phyloP scores from a whole-genome alignment of 768 basidiomycete genomes.

The Kwoniella dejecticola region DNA sequence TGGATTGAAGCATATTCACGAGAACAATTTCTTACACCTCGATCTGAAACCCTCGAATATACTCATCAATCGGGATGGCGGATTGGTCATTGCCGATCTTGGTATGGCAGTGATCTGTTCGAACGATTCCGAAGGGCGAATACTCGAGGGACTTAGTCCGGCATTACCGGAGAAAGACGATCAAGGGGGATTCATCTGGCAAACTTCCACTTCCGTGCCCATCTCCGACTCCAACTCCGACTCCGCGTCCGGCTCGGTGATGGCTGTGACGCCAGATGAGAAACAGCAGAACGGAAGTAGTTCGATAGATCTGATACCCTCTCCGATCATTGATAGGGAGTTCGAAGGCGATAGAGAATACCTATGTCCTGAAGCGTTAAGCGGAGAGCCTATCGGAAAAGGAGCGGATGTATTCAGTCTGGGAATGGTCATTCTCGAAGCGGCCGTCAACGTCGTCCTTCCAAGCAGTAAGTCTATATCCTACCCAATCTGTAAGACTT shows the following conservation, averaged over 20 bases:
- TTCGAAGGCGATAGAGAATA: constrained; percentile 97
- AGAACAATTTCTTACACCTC: constrained; percentile 83
- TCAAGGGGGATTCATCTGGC: constrained; percentile 42
- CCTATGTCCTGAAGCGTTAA: constrained; percentile 90
- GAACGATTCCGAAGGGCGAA: constrained; percentile 52
- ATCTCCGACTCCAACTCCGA: background rate
- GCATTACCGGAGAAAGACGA: constrained; percentile 37
- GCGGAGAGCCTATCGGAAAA: constrained; percentile 65
- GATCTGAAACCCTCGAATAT: constrained; percentile 98
- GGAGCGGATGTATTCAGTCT: constrained; percentile 96
- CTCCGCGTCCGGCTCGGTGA: background rate
- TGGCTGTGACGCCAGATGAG: constrained; percentile 5
- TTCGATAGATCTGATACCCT: constrained; percentile 24
- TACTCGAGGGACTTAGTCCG: constrained; percentile 31
- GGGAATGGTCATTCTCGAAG: constrained; percentile 93
- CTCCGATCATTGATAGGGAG: constrained; percentile 45
- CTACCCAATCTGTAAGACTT: too few relatives aligned
- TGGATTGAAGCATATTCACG: constrained; percentile 89
- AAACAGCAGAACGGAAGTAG: constrained; percentile 11
- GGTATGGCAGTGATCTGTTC: constrained; percentile 98
- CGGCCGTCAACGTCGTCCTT: constrained; percentile 90
- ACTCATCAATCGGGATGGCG: constrained; percentile 80
- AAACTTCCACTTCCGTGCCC: background rate
- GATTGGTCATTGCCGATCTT: constrained; percentile 96
- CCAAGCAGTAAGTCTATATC: constrained; percentile 70